Percentiles rank a stretch among this genome's conserved stretches.
Conservation (phyloP, 164 flowering plant species). For the Platanus orientalis region DNA sequence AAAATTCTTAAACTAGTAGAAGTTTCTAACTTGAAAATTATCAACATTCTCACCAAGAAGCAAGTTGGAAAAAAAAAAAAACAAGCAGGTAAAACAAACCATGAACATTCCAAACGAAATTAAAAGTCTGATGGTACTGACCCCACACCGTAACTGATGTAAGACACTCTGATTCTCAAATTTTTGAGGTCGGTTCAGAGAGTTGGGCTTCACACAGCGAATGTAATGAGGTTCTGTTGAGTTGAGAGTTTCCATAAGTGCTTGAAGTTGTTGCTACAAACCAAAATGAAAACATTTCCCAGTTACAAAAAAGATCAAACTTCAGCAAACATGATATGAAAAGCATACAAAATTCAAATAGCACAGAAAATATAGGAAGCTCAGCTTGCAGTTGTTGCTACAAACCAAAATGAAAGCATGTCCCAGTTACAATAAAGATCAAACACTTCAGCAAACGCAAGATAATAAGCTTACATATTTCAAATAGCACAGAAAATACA, state of each 20-base stretch:
- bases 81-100: background rate
- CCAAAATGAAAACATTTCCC: slow-evolving; percentile 3
- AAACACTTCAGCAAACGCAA: background rate
- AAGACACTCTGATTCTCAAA: slow-evolving; percentile 85
- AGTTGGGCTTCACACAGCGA: slow-evolving; percentile 98
- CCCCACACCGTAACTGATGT: slow-evolving; percentile 99
- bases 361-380: background rate
- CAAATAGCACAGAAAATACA: background rate
- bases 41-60: too few species aligned
- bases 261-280: slow-evolving; percentile 95
- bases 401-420: too few species aligned
- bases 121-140: slow-evolving; percentile 27
- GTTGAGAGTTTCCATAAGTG: slow-evolving; percentile 96
- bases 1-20: too few species aligned
- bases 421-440: background rate
- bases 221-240: slow-evolving; percentile 94
- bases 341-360: background rate
- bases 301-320: background rate
- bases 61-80: background rate
- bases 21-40: too few species aligned
- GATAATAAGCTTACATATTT: background rate
- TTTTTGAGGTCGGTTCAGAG: slow-evolving; percentile 74
- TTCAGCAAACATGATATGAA: too few species aligned
- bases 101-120: background rate
- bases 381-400: too few species aligned